Base-by-base conservation (phyloP, 2,329 filamentous ascomycete species). In the Botryotinia globosa region DNA sequence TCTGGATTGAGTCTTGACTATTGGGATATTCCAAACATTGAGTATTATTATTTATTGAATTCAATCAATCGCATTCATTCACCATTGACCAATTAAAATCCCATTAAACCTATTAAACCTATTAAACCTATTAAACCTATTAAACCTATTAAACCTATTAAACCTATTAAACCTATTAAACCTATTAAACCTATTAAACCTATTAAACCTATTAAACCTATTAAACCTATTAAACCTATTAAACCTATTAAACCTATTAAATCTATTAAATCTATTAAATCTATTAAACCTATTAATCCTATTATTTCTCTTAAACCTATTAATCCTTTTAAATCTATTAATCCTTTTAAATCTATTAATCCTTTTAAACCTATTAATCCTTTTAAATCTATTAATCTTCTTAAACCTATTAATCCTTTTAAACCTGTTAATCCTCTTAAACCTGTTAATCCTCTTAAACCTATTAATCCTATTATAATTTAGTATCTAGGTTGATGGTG, bases 21-120 rank as follows among this genome's bases (percentile, higher is more conserved):
- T n/a, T 51, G 67, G 10, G 37, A 63, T 63, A n/a, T 61, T 69
- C 65, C 42, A 25, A 25, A 48, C 12, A 22, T 61, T 69, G 54
- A 16, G 37, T 39, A 45, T 37, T n/a, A n/a, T 54, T 54, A 51
- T 56, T 29, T 29, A 44, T 14, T 18, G 45, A 58, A 16, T 34
- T 44, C 10, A 29, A 20, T n/a, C 1, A 51, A 51, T n/a, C 2
- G 1, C 10, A n/a, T 58, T 4, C 10, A n/a, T 58, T n/a, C 22
- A 34, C 16, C 22, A 61, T 61, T 48, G 29, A 18, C 69, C 59
- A 64, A 71, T 71, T 4, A 44, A 16, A 48, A 20, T n/a, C n/a
- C n/a, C n/a, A n/a, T n/a, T n/a, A n/a, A n/a, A n/a, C 56, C 37
- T 39, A 39, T 39, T 39, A 39, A 39, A 10, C 39, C 56, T 59